Base-by-base conservation (phyloP, 2,329 filamentous ascomycete genomes). In the Aspergillus fumigatus region DNA sequence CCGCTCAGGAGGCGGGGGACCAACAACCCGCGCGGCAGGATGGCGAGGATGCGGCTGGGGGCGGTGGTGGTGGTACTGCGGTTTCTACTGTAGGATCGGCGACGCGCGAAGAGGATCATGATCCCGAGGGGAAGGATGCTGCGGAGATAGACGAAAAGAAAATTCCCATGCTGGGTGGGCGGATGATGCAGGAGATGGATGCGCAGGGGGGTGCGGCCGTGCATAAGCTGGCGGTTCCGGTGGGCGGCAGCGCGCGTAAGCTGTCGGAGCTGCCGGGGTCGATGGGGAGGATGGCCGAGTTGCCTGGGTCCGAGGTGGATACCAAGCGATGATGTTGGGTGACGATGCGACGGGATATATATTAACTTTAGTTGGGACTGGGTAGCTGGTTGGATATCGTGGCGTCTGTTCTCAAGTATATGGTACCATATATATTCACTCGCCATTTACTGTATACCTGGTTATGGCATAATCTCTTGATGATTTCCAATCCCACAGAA, bases 151-250 rank as follows among this genome's bases (percentile, higher is more conserved):
- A 21, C 26, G 54, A 50, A 1, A 52, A 45, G 17, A 53, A 52
- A 4, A 25, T 47, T 21, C 58, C 47, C 21, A 59, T 59, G 55
- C 48, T 59, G 45, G 58, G 45, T 23, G 58, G 52, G 29, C 51
- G 9, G 35, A 54, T 54, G 55, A 55, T 48, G 32, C 54, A 54
- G 38, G 58, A 59, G 50, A 35, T 59, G 50, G 58, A 59, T 57
- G 58, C 49, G 14, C 29, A 51, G 10, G 58, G 58, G 7, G 32
- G 2, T 6, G 32, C 45, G 21, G 52, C 41, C 17, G n/a, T 59
- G 52, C 52, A 59, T 53, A 55, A 57, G 55, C 51, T 59, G 55
- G 58, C 48, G 32, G 45, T 1, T 4, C 14, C 25, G n/a, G 27
- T 14, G 47, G n/a, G 19, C 26, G n/a, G 14, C 26, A 21, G 21